phyloP scores from a whole-genome alignment of 1,284 basidiomycete genomes.

The Pisolithus thermaeus region DNA sequence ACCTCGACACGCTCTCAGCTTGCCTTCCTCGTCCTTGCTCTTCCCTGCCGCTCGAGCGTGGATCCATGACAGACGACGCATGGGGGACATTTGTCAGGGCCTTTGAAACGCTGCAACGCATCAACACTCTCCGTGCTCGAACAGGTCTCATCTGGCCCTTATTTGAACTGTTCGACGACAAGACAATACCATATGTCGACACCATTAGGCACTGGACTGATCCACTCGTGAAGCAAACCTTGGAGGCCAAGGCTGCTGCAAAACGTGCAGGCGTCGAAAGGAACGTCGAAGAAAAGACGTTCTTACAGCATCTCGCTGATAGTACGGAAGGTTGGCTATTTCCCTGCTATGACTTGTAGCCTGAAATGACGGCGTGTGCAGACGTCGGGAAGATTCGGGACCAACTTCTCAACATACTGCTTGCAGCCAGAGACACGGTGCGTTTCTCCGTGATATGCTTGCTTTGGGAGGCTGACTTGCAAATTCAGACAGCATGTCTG shows the following conservation, averaged over 20 bases:
- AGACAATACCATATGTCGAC: slow-evolving; percentile 43
- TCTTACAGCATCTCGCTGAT: slow-evolving; percentile 62
- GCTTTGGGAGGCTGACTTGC: slow-evolving; percentile 2
- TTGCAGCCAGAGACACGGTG: slow-evolving; percentile 74
- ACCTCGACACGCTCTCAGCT: slow-evolving; percentile 53
- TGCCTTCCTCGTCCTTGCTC: slow-evolving; percentile 46
- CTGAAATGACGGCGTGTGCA: slow-evolving; percentile 21
- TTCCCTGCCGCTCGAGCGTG: slow-evolving; percentile 47
- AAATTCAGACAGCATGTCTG: slow-evolving; percentile 49
- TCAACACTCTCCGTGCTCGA: slow-evolving; percentile 46
- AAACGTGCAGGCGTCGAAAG: slow-evolving; percentile 34
- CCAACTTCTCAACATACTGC: slow-evolving; percentile 65
- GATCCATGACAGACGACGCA: slow-evolving; percentile 51
- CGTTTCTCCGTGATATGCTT: slow-evolving; percentile 14
- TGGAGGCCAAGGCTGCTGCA: slow-evolving; percentile 41
- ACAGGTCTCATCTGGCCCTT: slow-evolving; percentile 64
- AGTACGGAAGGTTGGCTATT: slow-evolving; percentile 48
- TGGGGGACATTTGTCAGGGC: slow-evolving; percentile 60
- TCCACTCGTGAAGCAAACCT: slow-evolving; percentile 50
- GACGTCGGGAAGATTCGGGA: slow-evolving; percentile 57
- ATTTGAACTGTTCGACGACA: slow-evolving; percentile 58
- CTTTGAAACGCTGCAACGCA: slow-evolving; percentile 57
- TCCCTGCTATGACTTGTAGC: slow-evolving; percentile 2
- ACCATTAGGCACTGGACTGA: slow-evolving; percentile 56
- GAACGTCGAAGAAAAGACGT: slow-evolving; percentile 49